Conservation (phyloP, 805 yeast genomes). For the Wickerhamiella occidentalis region DNA sequence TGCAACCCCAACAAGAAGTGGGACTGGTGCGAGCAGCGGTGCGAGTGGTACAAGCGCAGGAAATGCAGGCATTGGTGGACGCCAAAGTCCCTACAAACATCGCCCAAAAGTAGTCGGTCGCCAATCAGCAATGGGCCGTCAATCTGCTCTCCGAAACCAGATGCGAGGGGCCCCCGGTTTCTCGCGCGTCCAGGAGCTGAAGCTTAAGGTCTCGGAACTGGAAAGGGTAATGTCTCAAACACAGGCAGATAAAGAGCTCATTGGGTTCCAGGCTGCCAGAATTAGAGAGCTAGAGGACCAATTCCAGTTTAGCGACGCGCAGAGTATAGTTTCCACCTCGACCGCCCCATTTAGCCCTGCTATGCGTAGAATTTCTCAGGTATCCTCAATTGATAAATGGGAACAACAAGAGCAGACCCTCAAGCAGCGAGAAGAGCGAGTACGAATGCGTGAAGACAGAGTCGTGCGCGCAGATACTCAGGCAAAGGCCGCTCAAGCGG, state of each 20-base stretch:
- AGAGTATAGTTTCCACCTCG: neutral
- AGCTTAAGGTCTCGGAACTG: slow-evolving; percentile 22
- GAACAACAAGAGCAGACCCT: slow-evolving; percentile 16
- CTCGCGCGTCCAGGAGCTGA: slow-evolving; percentile 21
- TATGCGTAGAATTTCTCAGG: slow-evolving; percentile 6
- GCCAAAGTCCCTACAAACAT: neutral
- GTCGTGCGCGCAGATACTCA: slow-evolving; percentile 13
- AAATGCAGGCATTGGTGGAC: neutral
- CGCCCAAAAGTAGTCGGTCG: slow-evolving; percentile 6
- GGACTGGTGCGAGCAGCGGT: no score
- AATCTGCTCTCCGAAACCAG: slow-evolving; percentile 14
- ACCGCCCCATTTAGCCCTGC: neutral
- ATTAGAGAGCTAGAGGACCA: slow-evolving; percentile 18
- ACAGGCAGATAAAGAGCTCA: slow-evolving; percentile 18
- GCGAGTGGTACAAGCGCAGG: no score
- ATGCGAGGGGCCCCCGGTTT: slow-evolving; percentile 4
- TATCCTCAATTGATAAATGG: neutral
- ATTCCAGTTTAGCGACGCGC: slow-evolving; percentile 6
- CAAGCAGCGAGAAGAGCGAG: slow-evolving; percentile 11
- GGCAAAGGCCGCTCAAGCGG: slow-evolving; percentile 14
- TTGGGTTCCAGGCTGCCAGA: slow-evolving; percentile 17
- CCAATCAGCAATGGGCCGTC: slow-evolving; percentile 11
- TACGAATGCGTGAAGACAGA: slow-evolving; percentile 10
- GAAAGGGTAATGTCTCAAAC: slow-evolving; percentile 22
- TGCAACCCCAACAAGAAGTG: neutral